A percentile compares a stretch with the other conserved stretches of the same genome.
Evolutionary conservation across 306 rosid genomes (phyloP).

Genomic region (Cercis canadensis): DNA sequence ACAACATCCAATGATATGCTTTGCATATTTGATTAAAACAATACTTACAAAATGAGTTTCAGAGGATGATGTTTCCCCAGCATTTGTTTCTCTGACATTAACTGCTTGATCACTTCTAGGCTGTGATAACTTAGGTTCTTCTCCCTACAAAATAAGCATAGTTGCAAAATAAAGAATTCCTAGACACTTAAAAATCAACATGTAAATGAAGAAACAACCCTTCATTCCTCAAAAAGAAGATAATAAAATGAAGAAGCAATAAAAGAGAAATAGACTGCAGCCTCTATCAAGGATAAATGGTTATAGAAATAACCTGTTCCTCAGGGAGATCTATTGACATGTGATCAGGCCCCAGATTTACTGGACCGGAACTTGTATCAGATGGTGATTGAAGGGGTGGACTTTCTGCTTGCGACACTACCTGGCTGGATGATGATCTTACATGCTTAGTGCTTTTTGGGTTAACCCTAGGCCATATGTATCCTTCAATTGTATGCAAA

Average conservation of each 20-base stretch:
- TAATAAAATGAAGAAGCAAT: neutral
- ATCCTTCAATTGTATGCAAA: slow-evolving; percentile 72
- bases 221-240: slow-evolving; percentile 1
- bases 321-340: slow-evolving; percentile 59
- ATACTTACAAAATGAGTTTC: slow-evolving; percentile 52
- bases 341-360: slow-evolving; percentile 38
- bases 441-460: slow-evolving; percentile 35
- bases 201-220: slow-evolving; percentile 17
- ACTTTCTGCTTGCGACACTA: slow-evolving; percentile 53
- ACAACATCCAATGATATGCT: slow-evolving; percentile 13
- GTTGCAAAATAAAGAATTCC: neutral
- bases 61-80: slow-evolving; percentile 50
- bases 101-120: slow-evolving; percentile 42
- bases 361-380: slow-evolving; percentile 53
- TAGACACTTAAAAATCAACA: neutral
- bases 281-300: slow-evolving; percentile 17
- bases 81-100: slow-evolving; percentile 37
- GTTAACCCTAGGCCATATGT: slow-evolving; percentile 78
- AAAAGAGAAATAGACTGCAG: slow-evolving; percentile 3
- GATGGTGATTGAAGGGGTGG: slow-evolving; percentile 54
- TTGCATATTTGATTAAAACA: slow-evolving; percentile 3
- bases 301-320: slow-evolving; percentile 53
- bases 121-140: slow-evolving; percentile 40
- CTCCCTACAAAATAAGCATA: slow-evolving; percentile 48
- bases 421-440: slow-evolving; percentile 46